phyloP scores from a whole-genome alignment of 352 stramenopile genomes.

The Globisporangium canariense region DNA sequence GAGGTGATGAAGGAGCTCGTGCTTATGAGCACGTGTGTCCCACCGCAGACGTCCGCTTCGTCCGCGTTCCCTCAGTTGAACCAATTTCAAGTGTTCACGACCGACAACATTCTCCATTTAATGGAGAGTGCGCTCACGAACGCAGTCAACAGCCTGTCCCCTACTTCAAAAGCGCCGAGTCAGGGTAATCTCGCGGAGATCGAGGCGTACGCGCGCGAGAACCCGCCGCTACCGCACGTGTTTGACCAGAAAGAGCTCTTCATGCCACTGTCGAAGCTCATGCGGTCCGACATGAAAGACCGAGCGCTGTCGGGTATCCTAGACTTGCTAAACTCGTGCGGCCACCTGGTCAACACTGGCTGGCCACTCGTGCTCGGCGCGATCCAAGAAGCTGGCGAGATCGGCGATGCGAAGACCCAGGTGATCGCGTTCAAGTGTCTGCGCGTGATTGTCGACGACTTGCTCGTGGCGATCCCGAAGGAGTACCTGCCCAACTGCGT shows the following conservation, averaged over 20 bases:
- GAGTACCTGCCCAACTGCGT: constrained; percentile 74
- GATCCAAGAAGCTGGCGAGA: constrained; percentile 61
- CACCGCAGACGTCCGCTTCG: constrained; percentile 31
- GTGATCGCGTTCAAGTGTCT: constrained; percentile 93
- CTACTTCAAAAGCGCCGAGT: constrained; percentile 38
- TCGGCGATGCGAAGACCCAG: constrained; percentile 75
- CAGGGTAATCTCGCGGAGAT: constrained; percentile 43
- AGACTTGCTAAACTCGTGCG: constrained; percentile 74
- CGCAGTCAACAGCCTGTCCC: constrained; percentile 56
- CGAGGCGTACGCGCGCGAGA: constrained; percentile 33
- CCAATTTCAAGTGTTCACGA: constrained; percentile 76
- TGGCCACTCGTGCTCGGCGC: constrained; percentile 71
- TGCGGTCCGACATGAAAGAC: constrained; percentile 78
- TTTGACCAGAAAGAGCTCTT: constrained; percentile 79
- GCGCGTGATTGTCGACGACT: constrained; percentile 96
- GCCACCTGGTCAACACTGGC: constrained; percentile 63
- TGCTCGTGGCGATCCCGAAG: constrained; percentile 87
- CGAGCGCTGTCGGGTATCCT: constrained; percentile 61
- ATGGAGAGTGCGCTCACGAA: constrained; percentile 73
- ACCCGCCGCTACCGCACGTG: constrained; percentile 31
- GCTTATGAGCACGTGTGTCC: constrained; percentile 62
- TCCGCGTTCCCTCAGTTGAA: constrained; percentile 50
- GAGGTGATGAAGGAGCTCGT: constrained; percentile 74
- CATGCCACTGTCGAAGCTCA: constrained; percentile 46
- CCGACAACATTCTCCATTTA: constrained; percentile 74